Percentiles rank a stretch among this genome's conserved stretches.
Evolutionary conservation across 2,329 filamentous ascomycete species (phyloP).

Genomic region (Chrysosporium queenslandicum): DNA sequence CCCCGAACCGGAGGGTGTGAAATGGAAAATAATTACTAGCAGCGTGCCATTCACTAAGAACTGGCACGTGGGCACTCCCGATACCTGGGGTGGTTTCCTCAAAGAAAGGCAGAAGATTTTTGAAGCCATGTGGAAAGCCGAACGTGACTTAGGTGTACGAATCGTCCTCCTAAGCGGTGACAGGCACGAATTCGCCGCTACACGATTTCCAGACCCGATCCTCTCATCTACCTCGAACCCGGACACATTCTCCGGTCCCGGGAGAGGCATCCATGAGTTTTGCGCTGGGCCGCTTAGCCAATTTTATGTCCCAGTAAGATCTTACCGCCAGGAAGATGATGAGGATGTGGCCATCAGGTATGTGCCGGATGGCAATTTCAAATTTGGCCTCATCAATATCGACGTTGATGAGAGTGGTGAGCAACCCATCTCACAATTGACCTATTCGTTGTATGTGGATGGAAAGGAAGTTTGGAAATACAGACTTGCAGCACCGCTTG

Average conservation of each 20-base stretch:
- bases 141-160: constrained; percentile 58
- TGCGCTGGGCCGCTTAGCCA: constrained; percentile 84
- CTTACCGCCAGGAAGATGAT: constrained; percentile 70
- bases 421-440: constrained; percentile 50
- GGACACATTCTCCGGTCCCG: constrained; percentile 18
- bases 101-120: constrained; percentile 67
- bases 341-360: constrained; percentile 80
- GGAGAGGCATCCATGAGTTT: constrained; percentile 64
- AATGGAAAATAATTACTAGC: constrained; percentile 88
- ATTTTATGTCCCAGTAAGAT: constrained; percentile 79
- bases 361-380: constrained; percentile 72
- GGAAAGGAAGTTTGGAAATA: constrained; percentile 66
- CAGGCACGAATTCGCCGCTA: constrained; percentile 93
- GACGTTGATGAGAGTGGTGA: constrained; percentile 47
- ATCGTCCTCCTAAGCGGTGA: constrained; percentile 83
- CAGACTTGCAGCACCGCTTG: constrained; percentile 30
- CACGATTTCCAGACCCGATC: constrained; percentile 51
- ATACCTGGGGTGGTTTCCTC: constrained; percentile 92
- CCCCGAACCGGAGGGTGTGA: constrained; percentile 64
- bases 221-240: constrained; percentile 16
- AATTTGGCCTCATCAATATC: constrained; percentile 77
- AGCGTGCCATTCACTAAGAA: constrained; percentile 96
- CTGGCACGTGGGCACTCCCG: constrained; percentile 76
- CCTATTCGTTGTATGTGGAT: constrained; percentile 74
- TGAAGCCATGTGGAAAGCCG: constrained; percentile 84